Evolutionary conservation across 2,329 filamentous ascomycete genomes (phyloP).

Genomic region (Hypoxylon sp.): DNA sequence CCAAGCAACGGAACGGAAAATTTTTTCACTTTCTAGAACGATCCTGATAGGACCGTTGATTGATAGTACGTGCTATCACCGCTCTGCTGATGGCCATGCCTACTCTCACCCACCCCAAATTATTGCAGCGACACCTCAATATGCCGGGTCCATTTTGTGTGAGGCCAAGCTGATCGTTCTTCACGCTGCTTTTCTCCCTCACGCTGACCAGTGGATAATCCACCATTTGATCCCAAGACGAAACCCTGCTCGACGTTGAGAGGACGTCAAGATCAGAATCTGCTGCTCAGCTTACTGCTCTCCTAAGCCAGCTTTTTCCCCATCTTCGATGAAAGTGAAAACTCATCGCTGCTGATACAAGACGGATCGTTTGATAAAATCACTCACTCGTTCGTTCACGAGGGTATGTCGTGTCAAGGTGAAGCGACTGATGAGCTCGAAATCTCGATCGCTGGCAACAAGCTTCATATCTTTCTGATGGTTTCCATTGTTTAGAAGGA

Average conservation of each 20-base stretch:
- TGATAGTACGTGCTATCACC: constrained; percentile 8
- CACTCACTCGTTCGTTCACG: background rate
- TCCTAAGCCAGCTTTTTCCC: background rate
- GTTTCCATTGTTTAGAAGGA: background rate
- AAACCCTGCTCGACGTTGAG: background rate
- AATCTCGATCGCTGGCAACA: background rate
- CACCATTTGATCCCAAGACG: constrained; percentile 5
- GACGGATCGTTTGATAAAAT: background rate
- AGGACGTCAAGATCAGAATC: background rate
- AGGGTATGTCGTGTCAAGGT: background rate
- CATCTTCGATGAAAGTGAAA: background rate
- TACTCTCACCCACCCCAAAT: constrained; percentile 7
- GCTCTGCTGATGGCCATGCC: constrained; percentile 17
- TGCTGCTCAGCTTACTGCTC: background rate
- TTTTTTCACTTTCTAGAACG: constrained; percentile 7
- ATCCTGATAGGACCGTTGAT: constrained; percentile 18
- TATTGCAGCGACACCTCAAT: constrained; percentile 1
- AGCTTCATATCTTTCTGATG: background rate
- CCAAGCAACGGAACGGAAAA: constrained; percentile 22
- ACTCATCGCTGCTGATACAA: background rate
- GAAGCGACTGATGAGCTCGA: background rate
- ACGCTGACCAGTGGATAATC: background rate
- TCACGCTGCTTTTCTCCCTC: background rate
- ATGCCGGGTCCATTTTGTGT: background rate
- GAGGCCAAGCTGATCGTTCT: background rate